Evolutionary conservation across 805 yeast species (phyloP).

Genomic region (Wickerhamiella parazyma): DNA sequence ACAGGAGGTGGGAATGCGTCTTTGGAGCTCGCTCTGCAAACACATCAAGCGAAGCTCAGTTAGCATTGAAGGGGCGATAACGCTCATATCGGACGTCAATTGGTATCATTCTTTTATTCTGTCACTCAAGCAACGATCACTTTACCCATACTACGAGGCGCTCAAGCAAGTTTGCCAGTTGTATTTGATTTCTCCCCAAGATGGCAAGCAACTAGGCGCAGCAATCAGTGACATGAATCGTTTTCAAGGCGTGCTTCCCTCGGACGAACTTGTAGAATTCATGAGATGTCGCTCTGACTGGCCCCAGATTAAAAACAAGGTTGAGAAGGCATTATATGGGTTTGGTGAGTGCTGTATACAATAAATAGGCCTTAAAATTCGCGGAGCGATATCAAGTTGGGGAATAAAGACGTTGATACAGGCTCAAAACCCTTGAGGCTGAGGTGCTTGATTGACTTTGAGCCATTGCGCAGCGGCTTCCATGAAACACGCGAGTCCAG

Average conservation of each 20-base stretch:
- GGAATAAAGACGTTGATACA: neutral
- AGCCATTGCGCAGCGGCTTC: constrained; percentile 11
- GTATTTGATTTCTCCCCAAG: constrained; percentile 55
- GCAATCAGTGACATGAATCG: constrained; percentile 70
- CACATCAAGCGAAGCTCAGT: constrained; percentile 59
- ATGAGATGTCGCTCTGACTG: constrained; percentile 83
- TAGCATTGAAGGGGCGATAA: constrained; percentile 71
- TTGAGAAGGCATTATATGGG: constrained; percentile 93
- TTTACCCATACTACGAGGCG: constrained; percentile 64
- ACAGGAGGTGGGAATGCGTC: constrained; percentile 83
- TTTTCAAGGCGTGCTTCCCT: constrained; percentile 78
- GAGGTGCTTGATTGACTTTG: constrained; percentile 1
- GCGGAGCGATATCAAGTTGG: too few species aligned
- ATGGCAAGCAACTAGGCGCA: constrained; percentile 72
- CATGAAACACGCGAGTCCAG: constrained; percentile 8
- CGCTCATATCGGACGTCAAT: constrained; percentile 70
- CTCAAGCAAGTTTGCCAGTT: constrained; percentile 76
- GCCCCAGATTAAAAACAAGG: constrained; percentile 59
- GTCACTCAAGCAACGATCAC: constrained; percentile 37
- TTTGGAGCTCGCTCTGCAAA: constrained; percentile 63
- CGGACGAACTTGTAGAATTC: constrained; percentile 89
- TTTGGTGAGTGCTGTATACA: constrained; percentile 36
- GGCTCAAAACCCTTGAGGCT: constrained; percentile 9
- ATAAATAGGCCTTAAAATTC: neutral
- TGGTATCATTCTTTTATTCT: constrained; percentile 56